These are phyloP conservation scores for Blechomonas ayalai DNA, from an alignment of 208 protist genomes.

Conservation along the genomic window DNA sequence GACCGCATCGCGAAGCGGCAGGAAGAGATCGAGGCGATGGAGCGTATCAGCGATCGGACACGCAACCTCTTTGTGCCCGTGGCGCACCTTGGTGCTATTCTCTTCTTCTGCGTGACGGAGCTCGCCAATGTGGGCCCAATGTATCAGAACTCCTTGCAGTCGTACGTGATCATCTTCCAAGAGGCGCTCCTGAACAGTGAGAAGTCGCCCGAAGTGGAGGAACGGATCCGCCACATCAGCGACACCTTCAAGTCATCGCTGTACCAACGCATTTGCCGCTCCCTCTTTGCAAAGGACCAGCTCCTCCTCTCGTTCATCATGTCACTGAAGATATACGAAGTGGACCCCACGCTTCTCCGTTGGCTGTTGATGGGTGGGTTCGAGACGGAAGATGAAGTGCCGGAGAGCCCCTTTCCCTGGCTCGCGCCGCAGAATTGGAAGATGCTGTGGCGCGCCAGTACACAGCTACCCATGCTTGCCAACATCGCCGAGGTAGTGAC, in stretches of 20 bases:
- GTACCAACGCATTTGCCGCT: constrained; percentile 86
- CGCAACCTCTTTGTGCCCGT: constrained; percentile 93
- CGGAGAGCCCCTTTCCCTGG: constrained; percentile 70
- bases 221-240: constrained; percentile 78
- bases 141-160: constrained; percentile 96
- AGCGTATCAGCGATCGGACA: constrained; percentile 95
- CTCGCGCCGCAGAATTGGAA: constrained; percentile 88
- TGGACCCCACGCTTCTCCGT: constrained; percentile 80
- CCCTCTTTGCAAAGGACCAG: constrained; percentile 92
- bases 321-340: constrained; percentile 88
- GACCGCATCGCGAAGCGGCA: constrained; percentile 93
- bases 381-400: constrained; percentile 31
- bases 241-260: constrained; percentile 80
- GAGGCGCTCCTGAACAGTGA: constrained; percentile 81
- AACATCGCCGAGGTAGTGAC: constrained; percentile 28
- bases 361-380: constrained; percentile 91
- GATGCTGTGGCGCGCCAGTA: constrained; percentile 57
- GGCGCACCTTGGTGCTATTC: constrained; percentile 89
- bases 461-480: constrained; percentile 58
- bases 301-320: constrained; percentile 95
- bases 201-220: constrained; percentile 64
- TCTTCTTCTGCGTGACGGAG: constrained; percentile 98
- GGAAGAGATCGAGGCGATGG: constrained; percentile 94
- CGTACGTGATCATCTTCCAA: constrained; percentile 95
- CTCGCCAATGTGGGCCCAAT: constrained; percentile 95